Base-by-base conservation (phyloP, 768 basidiomycete genomes). In the Imleria badia region DNA sequence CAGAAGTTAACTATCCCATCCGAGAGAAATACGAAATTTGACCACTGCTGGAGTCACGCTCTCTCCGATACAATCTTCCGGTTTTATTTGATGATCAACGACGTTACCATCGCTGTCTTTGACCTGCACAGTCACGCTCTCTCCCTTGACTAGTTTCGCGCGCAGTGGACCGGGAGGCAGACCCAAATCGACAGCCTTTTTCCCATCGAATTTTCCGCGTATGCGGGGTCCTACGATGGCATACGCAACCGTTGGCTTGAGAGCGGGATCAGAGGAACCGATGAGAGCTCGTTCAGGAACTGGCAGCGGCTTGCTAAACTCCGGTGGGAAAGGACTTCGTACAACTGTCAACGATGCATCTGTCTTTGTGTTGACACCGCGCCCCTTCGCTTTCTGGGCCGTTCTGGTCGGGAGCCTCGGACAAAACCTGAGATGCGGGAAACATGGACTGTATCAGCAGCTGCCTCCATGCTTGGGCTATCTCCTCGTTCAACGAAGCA, bases 151-250 rank as follows among this genome's bases (percentile, higher is more conserved):
- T n/a, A 96, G 72, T 48, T 67, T 71, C 1, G 75, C 78, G 19
- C 90, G 78, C 11, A 82, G 52, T 6, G 78, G 79, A 0, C 90
- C 88, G 2, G 66, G 64, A 4, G 81, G 80, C 3, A 98, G 72
- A 6, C 87, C 85, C 3, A 94, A 75, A 40, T 74, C 80, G 11
- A 75, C 63, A 0, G 94, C 90, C 58, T 82, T 84, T 56, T 73
- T 67, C 0, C 70, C 84, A 56, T 94, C 80, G 64, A 98, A 96
- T 68, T 89, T 91, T 10, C 82, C 82, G 1, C 82, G 80, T 38
- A 76, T 69, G 14, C 74, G 76, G 4, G 82, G 82, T 0, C 82
- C 82, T 39, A 81, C 72, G 40, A 83, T 52, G 15, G 82, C 68
- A 61, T 83, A 83, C 5, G 76, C 79, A 33, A 82, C 56, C 0